Conservation (phyloP, 2,329 filamentous ascomycete genomes). For the Ceratocystis destructans region DNA sequence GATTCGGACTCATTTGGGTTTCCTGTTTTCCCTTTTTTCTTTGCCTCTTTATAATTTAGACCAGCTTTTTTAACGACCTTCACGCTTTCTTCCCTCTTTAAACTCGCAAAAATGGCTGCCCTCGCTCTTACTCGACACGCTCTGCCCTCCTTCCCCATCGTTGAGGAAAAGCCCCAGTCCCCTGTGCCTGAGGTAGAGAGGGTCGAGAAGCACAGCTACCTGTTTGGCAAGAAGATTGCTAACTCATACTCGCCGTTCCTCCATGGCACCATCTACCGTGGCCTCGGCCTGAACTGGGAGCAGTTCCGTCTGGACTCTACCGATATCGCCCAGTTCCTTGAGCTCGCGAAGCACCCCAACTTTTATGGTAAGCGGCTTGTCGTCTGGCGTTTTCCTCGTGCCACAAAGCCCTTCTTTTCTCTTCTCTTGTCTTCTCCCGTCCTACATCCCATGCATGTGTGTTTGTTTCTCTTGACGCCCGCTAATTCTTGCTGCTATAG, state of each 20-base stretch:
- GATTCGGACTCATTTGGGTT: not conserved
- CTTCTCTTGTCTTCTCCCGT: not conserved
- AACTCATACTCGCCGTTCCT: constrained; percentile 43
- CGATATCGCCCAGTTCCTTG: constrained; percentile 36
- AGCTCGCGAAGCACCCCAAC: constrained; percentile 40
- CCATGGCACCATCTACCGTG: constrained; percentile 40
- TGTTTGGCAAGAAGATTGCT: constrained; percentile 44
- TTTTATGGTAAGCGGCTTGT: constrained; percentile 41
- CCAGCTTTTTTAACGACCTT: not conserved
- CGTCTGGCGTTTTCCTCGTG: not conserved
- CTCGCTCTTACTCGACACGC: constrained; percentile 2
- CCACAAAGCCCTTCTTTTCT: not conserved
- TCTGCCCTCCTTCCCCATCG: not conserved
- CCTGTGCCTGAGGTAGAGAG: constrained; percentile 10
- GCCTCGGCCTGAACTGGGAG: constrained; percentile 37
- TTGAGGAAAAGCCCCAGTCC: not conserved
- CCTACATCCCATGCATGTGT: not conserved
- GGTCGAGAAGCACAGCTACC: constrained; percentile 32
- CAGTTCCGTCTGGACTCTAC: constrained; percentile 40
- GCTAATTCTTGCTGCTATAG: constrained; percentile 26
- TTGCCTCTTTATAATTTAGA: not conserved
- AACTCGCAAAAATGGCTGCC: constrained; percentile 8
- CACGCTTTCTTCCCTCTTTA: not conserved
- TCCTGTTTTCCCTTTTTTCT: not conserved
- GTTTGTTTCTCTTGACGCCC: not conserved